Percentiles rank a stretch among this genome's conserved stretches.
These are phyloP conservation scores for Hygrophorus russula DNA, from an alignment of 768 basidiomycete species.

Conservation along the genomic window DNA sequence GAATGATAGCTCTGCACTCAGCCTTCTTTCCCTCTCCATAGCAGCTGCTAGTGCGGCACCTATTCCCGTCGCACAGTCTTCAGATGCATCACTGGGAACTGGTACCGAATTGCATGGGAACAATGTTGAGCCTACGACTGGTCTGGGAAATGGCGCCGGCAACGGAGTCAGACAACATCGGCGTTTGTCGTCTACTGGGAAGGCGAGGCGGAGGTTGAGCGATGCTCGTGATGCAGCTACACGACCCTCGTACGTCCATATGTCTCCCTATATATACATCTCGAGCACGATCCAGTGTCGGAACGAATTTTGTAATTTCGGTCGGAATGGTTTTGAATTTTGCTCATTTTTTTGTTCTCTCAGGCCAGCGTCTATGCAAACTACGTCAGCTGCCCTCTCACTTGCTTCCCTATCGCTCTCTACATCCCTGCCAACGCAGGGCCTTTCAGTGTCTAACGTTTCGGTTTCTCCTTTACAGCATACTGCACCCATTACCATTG, in stretches of 20 bases:
- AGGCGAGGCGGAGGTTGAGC: conserved; percentile 59
- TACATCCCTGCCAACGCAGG: conserved; percentile 23
- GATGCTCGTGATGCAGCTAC: conserved; percentile 72
- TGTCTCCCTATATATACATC: conserved; percentile 2
- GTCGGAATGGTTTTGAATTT: conserved; percentile 1
- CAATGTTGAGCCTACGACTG: conserved; percentile 12
- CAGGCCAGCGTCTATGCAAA: conserved; percentile 23
- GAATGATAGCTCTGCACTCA: conserved; percentile 17
- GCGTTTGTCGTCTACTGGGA: conserved; percentile 59
- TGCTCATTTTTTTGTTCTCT: background rate
- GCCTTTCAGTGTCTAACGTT: too few relatives aligned
- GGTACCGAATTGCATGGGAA: conserved; percentile 3
- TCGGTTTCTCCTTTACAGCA: conserved; percentile 9
- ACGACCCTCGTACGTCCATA: conserved; percentile 54
- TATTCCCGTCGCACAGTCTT: conserved; percentile 20
- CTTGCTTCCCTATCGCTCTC: conserved; percentile 34
- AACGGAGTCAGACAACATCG: conserved; percentile 43
- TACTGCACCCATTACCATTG: conserved; percentile 19
- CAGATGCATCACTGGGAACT: conserved; percentile 12
- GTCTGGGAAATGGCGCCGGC: conserved; percentile 18
- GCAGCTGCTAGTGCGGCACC: conserved; percentile 43
- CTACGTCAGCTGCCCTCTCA: conserved; percentile 27
- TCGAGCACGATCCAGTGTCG: background rate
- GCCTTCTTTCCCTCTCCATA: conserved; percentile 60
- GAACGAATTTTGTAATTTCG: conserved; percentile 3